Evolutionary conservation across 805 yeast genomes (phyloP), one percentile per base, ranked within the genome.

Genomic region (Debaryomyces maramus): DNA sequence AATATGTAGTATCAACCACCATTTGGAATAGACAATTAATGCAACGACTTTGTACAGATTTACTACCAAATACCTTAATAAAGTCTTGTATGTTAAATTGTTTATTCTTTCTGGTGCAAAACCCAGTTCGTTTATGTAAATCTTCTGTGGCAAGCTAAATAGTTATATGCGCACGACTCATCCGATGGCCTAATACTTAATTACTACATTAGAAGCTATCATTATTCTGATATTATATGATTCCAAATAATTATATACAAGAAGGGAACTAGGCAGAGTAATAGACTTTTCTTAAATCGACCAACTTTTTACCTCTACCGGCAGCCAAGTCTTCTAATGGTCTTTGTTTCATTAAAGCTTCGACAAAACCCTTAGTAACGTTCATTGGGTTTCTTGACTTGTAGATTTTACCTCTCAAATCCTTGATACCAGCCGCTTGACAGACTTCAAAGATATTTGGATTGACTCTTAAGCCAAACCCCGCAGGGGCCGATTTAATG

Each of bases 371-470:
- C 69, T 90, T 89, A 42, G 88, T 88, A 35, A 90, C 95, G 64
- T 90, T 90, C 95, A 93, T 88, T 37, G 85, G 84, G 68, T 91
- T 93, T 73, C 98, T 80, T 26, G 96, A 87, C 56, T 89, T 84
- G 72, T 85, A 88, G 34, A 91, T 86, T 59, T 91, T 91, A 4
- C 95, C 97, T 53, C 89, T 80, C 55, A 93, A 70, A 66, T 93
- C 99, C 63, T 85, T 86, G 62, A 93, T 88, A 47, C 99, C 99
- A 1, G 90, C 96, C 43, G 89, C 81, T 60, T 85, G 86, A 63
- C 97, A 90, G 43, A 93, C 80, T 67, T 89, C 97, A 55, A 83
- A 88, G 47, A 93, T 82, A 61, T 84, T 80, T 50, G 87, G 95
- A 67, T 90, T 90, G 33, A 89, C 96, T 53, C 97, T 77, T 44